Evolutionary conservation across 179 eudicot genomes (phyloP).

Genomic region (Beta macrorhiza): DNA sequence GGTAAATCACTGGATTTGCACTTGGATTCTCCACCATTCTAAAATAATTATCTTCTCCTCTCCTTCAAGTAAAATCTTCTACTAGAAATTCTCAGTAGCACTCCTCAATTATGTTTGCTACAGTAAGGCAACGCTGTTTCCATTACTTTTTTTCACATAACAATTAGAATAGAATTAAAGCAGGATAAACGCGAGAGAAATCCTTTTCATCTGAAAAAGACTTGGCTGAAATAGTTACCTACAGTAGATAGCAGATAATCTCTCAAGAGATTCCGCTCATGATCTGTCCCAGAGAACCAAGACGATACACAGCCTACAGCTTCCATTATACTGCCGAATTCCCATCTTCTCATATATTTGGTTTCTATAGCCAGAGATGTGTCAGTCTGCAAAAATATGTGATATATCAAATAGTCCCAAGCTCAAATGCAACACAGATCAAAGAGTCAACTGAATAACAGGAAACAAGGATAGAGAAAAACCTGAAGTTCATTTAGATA

Average conservation of each 20-base stretch:
- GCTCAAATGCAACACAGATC: constrained; percentile 1
- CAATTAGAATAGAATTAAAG: background rate
- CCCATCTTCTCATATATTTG: constrained; percentile 92
- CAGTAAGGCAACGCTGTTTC: background rate
- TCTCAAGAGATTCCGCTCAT: constrained; percentile 58
- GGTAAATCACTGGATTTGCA: background rate
- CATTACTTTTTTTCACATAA: background rate
- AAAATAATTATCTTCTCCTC: background rate
- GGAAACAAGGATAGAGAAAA: constrained; percentile 16
- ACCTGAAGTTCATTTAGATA: constrained; percentile 97
- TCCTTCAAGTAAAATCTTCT: background rate
- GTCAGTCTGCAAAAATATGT: constrained; percentile 65
- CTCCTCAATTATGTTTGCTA: background rate
- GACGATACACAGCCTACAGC: constrained; percentile 62
- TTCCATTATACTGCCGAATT: constrained; percentile 77
- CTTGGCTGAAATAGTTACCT: constrained; percentile 49
- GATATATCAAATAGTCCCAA: background rate
- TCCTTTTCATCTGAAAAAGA: background rate
- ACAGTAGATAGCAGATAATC: constrained; percentile 59
- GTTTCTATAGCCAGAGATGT: constrained; percentile 84
- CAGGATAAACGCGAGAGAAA: background rate
- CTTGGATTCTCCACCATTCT: background rate
- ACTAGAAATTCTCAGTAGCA: background rate
- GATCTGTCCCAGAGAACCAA: constrained; percentile 80
- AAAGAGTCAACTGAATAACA: constrained; percentile 14